Evolutionary conservation across 2,329 filamentous ascomycete species (phyloP), one percentile per base, ranked within the genome.

Genomic region (Exophiala calicioides): DNA sequence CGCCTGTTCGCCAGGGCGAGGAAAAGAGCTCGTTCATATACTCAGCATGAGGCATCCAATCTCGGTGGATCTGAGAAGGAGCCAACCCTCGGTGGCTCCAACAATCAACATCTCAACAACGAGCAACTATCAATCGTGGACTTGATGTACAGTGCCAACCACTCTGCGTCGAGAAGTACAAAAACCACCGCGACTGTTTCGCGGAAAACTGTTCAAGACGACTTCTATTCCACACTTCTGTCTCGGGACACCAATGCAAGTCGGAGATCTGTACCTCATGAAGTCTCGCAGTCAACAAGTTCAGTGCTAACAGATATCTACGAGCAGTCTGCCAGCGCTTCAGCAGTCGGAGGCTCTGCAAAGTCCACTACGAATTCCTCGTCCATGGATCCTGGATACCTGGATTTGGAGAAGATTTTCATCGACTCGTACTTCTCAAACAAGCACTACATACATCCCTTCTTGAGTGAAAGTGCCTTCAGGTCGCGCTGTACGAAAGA

Each of bases 371-470:
- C 37, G n/a, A 3, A 7, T 15, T 3, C 21, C 23, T 26, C 15
- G 37, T 29, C 16, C n/a, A 10, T 40, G 21, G n/a, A 18, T 19
- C 29, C 23, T 12, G 48, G 50, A 3, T 47, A 58, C 19, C 16
- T 57, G 3, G 58, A 60, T 32, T 59, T 61, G n/a, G 60, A 61
- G 39, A 62, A 58, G 35, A 59, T 59, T 10, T 62, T 60, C 40
- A 56, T 62, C 24, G 50, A 49, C 33, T 56, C 55, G 32, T 62
- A 58, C 44, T 62, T 61, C 32, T 49, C 53, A 8, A 61, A 62
- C 39, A 58, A 60, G 29, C 59, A 62, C 23, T 60, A 58, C 29
- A 59, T 62, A 26, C 58, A 62, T 29, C 58, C 57, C 12, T 44
- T 62, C 29, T 47, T 62, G 13, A 49, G 43, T 16, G 58, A 60